A percentile compares a stretch with the other conserved stretches of the same genome.
These are phyloP conservation scores for Vitis riparia DNA, from an alignment of 164 flowering plant genomes.

Conservation along the genomic window DNA sequence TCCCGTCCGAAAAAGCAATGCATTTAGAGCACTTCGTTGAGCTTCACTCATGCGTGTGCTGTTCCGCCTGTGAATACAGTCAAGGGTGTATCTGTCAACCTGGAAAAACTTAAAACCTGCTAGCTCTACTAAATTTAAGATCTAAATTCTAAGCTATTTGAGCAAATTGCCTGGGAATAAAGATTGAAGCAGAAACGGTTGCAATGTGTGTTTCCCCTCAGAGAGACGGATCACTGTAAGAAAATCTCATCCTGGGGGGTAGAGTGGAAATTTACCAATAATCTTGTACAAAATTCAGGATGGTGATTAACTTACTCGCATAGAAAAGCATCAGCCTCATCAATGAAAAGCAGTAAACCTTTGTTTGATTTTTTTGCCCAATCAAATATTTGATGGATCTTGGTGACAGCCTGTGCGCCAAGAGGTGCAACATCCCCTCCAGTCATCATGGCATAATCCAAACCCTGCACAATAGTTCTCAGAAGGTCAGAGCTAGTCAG, in stretches of 20 bases:
- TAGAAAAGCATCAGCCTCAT: conserved; percentile 94
- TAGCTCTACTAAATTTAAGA: too few relatives aligned
- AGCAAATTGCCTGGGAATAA: too few relatives aligned
- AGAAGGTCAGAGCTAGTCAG: neutral
- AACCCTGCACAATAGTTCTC: conserved; percentile 49
- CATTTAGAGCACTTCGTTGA: conserved; percentile 92
- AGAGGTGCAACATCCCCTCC: conserved; percentile 97
- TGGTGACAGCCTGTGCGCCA: conserved; percentile 92
- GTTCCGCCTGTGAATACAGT: conserved; percentile 68
- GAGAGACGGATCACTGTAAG: too few relatives aligned
- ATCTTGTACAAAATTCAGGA: neutral
- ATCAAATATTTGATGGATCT: conserved; percentile 90
- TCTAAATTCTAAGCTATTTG: too few relatives aligned
- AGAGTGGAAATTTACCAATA: neutral
- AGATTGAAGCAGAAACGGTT: too few relatives aligned
- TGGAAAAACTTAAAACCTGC: neutral
- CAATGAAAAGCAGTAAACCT: conserved; percentile 83
- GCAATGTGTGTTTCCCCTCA: too few relatives aligned
- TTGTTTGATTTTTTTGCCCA: conserved; percentile 88
- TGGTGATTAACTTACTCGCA: conserved; percentile 75
- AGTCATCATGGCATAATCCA: conserved; percentile 99
- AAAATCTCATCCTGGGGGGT: too few relatives aligned
- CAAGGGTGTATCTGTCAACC: neutral
- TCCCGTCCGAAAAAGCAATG: conserved; percentile 88
- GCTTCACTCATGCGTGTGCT: conserved; percentile 95